phyloP scores from a whole-genome alignment of 768 basidiomycete species.

The Chiua virens region DNA sequence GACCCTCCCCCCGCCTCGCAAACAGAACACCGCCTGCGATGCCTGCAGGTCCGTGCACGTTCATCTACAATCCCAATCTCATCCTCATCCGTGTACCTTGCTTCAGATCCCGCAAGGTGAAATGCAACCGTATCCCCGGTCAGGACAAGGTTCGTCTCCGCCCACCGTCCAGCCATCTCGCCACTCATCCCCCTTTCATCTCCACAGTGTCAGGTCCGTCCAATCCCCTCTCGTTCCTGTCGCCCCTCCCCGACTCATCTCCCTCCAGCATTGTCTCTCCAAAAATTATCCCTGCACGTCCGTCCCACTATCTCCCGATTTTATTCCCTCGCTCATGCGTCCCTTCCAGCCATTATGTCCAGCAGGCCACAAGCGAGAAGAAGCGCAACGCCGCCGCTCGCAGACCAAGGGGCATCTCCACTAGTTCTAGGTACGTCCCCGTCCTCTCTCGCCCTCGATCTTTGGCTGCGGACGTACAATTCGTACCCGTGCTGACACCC shows the following conservation, averaged over 20 bases:
- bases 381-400: slow-evolving; percentile 63
- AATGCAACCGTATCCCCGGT: slow-evolving; percentile 80
- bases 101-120: slow-evolving; percentile 79
- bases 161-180: slow-evolving; percentile 1
- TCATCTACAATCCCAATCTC: neutral
- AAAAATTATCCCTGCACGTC: slow-evolving; percentile 95
- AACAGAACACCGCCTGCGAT: slow-evolving; percentile 93
- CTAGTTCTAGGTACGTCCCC: slow-evolving; percentile 44
- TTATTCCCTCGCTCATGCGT: slow-evolving; percentile 17
- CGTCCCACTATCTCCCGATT: slow-evolving; percentile 34
- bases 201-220: slow-evolving; percentile 64
- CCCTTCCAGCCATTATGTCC: slow-evolving; percentile 64
- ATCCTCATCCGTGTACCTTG: slow-evolving; percentile 1
- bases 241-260: slow-evolving; percentile 6
- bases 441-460: slow-evolving; percentile 5
- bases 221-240: slow-evolving; percentile 11
- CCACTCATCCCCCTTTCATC: slow-evolving; percentile 15
- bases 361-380: slow-evolving; percentile 84
- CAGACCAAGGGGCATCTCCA: slow-evolving; percentile 64
- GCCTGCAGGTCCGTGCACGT: slow-evolving; percentile 66
- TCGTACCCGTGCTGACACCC: slow-evolving; percentile 28
- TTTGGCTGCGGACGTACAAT: slow-evolving; percentile 22
- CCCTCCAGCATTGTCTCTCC: slow-evolving; percentile 69
- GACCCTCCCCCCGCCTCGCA: slow-evolving; percentile 79
- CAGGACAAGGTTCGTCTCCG: slow-evolving; percentile 67